These are phyloP conservation scores for Dipodascus albidus DNA, from an alignment of 805 yeast genomes.

Conservation along the genomic window DNA sequence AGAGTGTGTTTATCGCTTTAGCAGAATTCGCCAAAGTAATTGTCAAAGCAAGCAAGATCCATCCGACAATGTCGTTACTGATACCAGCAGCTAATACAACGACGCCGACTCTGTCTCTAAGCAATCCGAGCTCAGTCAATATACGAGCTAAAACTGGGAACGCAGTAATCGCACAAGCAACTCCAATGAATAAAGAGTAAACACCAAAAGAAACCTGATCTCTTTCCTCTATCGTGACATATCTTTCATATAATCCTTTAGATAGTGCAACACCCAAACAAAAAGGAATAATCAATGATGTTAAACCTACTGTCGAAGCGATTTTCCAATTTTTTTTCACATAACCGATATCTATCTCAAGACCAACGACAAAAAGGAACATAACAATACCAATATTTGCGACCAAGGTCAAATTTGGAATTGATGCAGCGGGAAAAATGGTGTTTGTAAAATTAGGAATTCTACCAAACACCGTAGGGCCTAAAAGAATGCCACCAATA, in stretches of 20 bases:
- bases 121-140: constrained; percentile 56
- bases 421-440: constrained; percentile 54
- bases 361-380: constrained; percentile 64
- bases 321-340: constrained; percentile 47
- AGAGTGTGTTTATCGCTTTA: constrained; percentile 56
- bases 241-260: constrained; percentile 47
- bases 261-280: constrained; percentile 68
- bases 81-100: constrained; percentile 76
- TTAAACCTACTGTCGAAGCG: constrained; percentile 57
- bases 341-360: constrained; percentile 64
- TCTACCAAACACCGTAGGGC: constrained; percentile 65
- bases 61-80: constrained; percentile 66
- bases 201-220: constrained; percentile 50
- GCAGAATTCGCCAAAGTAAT: constrained; percentile 63
- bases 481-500: constrained; percentile 60
- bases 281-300: constrained; percentile 69
- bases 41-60: constrained; percentile 67
- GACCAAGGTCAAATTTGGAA: constrained; percentile 51
- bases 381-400: constrained; percentile 69
- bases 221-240: constrained; percentile 20
- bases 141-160: constrained; percentile 78
- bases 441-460: constrained; percentile 54
- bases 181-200: constrained; percentile 70
- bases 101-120: constrained; percentile 51
- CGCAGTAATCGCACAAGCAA: constrained; percentile 76